phyloP scores from a whole-genome alignment of 2,329 filamentous ascomycete species.

The Calonectria henricotiae region DNA sequence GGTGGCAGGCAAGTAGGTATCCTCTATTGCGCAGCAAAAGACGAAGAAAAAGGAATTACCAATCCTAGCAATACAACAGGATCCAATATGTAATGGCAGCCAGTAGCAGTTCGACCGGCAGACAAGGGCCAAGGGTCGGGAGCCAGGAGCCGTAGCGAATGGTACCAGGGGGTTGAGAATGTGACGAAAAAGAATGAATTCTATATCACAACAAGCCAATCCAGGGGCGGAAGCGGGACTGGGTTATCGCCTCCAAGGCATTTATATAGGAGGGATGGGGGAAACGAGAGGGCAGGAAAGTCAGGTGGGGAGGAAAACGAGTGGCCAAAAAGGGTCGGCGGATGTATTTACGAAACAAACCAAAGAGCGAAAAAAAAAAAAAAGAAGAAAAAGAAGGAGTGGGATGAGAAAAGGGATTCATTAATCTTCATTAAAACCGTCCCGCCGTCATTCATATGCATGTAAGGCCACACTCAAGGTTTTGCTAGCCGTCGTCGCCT shows the following conservation, averaged over 20 bases:
- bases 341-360: conserved; percentile 6
- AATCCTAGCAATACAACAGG: conserved; percentile 46
- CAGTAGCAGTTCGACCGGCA: conserved; percentile 40
- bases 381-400: background rate
- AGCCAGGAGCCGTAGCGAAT: conserved; percentile 35
- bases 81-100: conserved; percentile 29
- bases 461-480: conserved; percentile 22
- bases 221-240: conserved; percentile 40
- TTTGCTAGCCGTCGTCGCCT: conserved; percentile 23
- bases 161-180: conserved; percentile 23
- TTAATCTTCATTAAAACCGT: conserved; percentile 19
- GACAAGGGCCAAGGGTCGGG: conserved; percentile 44
- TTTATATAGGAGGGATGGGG: conserved; percentile 31
- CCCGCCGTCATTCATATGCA: conserved; percentile 18
- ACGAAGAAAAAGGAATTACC: conserved; percentile 41
- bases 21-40: conserved; percentile 24
- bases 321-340: conserved; percentile 27
- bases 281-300: conserved; percentile 31
- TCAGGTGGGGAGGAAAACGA: conserved; percentile 26
- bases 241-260: conserved; percentile 40
- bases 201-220: conserved; percentile 19
- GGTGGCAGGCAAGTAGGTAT: conserved; percentile 2
- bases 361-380: background rate
- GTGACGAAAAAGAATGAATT: conserved; percentile 30
- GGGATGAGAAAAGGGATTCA: conserved; percentile 16